Percentiles rank a stretch among this genome's conserved stretches.
Conservation (phyloP, 169 alveolate species). For the Neospora caninum region DNA sequence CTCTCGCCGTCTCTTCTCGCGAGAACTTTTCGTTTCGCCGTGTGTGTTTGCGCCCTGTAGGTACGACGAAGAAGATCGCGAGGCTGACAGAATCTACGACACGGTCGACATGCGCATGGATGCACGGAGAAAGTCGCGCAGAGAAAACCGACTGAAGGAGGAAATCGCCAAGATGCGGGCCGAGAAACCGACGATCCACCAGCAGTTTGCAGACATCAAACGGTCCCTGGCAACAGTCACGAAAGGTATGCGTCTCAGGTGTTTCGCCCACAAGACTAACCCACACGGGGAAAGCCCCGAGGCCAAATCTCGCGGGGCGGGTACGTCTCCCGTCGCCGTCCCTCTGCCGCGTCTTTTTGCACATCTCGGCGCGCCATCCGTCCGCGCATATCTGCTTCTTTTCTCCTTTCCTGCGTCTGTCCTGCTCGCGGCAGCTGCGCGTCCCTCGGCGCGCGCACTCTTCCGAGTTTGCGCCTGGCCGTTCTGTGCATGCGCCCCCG, state of each 20-base stretch:
- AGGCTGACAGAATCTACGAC: conserved; percentile 93
- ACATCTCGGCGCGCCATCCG: too few species aligned
- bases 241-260: conserved; percentile 41
- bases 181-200: conserved; percentile 81
- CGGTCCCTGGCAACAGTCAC: conserved; percentile 72
- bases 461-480: too few species aligned
- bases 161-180: conserved; percentile 87
- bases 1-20: background rate
- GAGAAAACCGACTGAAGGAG: conserved; percentile 88
- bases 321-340: too few species aligned
- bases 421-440: background rate
- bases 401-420: background rate
- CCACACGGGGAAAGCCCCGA: too few species aligned
- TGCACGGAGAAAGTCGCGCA: conserved; percentile 87
- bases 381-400: background rate
- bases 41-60: conserved; percentile 53
- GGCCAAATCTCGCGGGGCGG: too few species aligned
- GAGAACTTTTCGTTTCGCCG: background rate
- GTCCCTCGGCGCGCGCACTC: too few species aligned
- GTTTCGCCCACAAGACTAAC: too few species aligned
- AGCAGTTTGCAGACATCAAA: conserved; percentile 73
- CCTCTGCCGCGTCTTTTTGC: too few species aligned
- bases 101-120: conserved; percentile 91
- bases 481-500: too few species aligned
- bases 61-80: conserved; percentile 93